Base-by-base conservation (phyloP, 23 red algal genomes). In the Cyanidiococcus yangmingshanensis region DNA sequence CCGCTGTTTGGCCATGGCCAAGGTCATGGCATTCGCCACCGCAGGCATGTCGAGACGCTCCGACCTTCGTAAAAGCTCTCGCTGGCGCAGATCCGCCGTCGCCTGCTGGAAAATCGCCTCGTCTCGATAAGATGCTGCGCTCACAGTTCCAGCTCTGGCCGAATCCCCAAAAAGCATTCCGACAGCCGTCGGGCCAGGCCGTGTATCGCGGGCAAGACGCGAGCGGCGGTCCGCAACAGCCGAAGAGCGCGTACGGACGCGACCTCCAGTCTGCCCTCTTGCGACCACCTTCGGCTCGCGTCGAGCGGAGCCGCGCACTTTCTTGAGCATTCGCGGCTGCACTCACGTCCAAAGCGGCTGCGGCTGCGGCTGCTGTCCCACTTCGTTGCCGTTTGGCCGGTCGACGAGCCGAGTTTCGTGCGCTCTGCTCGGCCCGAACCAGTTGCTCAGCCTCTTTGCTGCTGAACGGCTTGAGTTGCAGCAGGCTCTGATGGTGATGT, bases 1-100 rank as follows among this genome's bases (percentile, higher is more conserved):
- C 74, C 74, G 74, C 35, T 76, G 74, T 15, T 76, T 76, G 27
- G 37, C 74, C 74, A 40, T 76, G 25, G 37, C 74, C 37, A 76
- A n/a, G 29, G 37, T 37, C 15, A 40, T 37, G 26, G 37, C 37
- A 26, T 76, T 76, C 37, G 74, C 74, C 2, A 76, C 37, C 0
- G 74, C 37, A 1, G 74, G 74, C 35, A 1, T 36, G 74, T 17
- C 1, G 74, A 37, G 74, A 1, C 74, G 37, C 0, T 34, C 40
- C 17, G 75, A 54, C 21, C 45, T 7, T 7, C 45, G 45, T 21
- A 54, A 54, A 54, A 54, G 45, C 45, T 54, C 45, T 40, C 30
- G 75, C 24, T 30, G 39, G 38, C 39, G 40, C 12, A 40, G 75
- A 0, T 39, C 30, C 0, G 30, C 30, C 1, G 27, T 77, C 31